Conservation (phyloP, 2,329 filamentous ascomycete genomes). For the Neonectria punicea region DNA sequence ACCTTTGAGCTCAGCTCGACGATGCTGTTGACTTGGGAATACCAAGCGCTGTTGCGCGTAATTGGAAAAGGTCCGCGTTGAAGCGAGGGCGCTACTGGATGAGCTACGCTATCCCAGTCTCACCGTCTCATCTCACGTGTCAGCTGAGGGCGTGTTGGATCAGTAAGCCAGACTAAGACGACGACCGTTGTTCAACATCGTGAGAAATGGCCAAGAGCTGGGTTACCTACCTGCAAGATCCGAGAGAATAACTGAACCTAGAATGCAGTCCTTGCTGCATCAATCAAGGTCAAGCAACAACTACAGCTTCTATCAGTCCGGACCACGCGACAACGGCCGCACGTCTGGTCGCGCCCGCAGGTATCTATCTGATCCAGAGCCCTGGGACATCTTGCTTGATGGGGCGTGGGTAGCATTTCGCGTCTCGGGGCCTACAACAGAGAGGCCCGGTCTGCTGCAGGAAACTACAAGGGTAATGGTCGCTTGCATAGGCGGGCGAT, state of each 20-base stretch:
- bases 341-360: neutral
- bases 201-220: neutral
- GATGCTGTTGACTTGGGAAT: neutral
- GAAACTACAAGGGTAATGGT: neutral
- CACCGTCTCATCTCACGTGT: neutral
- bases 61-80: neutral
- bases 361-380: neutral
- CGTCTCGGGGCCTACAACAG: neutral
- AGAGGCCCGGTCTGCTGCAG: neutral
- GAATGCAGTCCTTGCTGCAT: neutral
- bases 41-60: neutral
- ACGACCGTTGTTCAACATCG: neutral
- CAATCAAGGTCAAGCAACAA: neutral
- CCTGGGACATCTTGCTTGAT: neutral
- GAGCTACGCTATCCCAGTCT: neutral
- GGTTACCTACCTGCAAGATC: neutral
- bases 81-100: neutral
- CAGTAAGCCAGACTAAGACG: neutral
- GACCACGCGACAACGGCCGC: neutral
- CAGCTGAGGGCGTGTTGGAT: neutral
- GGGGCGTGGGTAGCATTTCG: neutral
- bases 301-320: neutral
- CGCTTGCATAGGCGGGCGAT: neutral
- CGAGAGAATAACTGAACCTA: neutral
- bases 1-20: conserved; percentile 8